phyloP scores from a whole-genome alignment of 2,329 filamentous ascomycete species.

The Balansia obtecta region DNA sequence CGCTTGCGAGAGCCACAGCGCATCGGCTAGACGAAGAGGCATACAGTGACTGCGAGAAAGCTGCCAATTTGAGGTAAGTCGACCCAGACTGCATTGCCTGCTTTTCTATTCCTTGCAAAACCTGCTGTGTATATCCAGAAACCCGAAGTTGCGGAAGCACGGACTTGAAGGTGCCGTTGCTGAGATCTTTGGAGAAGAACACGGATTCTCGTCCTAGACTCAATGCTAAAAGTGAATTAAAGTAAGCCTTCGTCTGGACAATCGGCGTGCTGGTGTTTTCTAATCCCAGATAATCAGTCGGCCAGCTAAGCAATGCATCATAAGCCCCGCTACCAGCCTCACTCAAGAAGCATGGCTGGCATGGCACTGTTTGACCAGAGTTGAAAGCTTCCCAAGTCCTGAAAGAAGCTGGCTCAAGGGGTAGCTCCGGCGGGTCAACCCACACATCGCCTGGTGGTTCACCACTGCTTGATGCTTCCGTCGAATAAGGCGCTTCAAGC shows the following conservation, averaged over 20 bases:
- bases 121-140: slow-evolving; percentile 41
- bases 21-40: slow-evolving; percentile 30
- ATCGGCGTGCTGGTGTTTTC: slow-evolving; percentile 27
- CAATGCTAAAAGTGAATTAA: slow-evolving; percentile 49
- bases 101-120: slow-evolving; percentile 32
- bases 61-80: slow-evolving; percentile 30
- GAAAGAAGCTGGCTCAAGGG: slow-evolving; percentile 28
- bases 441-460: slow-evolving; percentile 26
- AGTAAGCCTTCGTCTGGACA: slow-evolving; percentile 36
- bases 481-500: not conserved
- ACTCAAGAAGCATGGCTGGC: slow-evolving; percentile 45
- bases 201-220: slow-evolving; percentile 60
- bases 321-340: slow-evolving; percentile 56
- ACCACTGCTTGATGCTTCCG: slow-evolving; percentile 5
- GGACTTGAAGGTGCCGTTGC: slow-evolving; percentile 38
- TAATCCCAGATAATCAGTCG: slow-evolving; percentile 26
- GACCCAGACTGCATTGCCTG: slow-evolving; percentile 36
- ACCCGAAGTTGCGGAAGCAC: slow-evolving; percentile 34
- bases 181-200: slow-evolving; percentile 51
- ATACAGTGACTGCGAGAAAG: slow-evolving; percentile 35
- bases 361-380: slow-evolving; percentile 19
- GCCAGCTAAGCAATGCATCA: slow-evolving; percentile 44
- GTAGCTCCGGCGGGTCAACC: slow-evolving; percentile 26
- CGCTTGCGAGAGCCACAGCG: slow-evolving; percentile 39
- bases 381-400: slow-evolving; percentile 61